Evolutionary conservation across 306 rosid species (phyloP).

Genomic region (Rosa lucieae): DNA sequence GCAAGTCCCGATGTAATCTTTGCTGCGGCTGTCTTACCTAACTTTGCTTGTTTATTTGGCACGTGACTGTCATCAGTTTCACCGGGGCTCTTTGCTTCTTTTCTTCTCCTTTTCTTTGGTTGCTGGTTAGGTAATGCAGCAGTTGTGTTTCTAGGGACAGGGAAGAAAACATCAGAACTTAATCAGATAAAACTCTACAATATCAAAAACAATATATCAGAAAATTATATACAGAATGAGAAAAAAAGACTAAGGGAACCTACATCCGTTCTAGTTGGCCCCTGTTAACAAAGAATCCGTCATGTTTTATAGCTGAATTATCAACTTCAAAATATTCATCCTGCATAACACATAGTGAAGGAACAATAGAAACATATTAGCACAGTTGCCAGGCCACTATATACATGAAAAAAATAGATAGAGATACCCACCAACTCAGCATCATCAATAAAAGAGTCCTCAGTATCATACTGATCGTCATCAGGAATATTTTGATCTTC

Average conservation of each 20-base stretch:
- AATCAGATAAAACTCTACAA: neutral
- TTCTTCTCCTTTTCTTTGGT: conserved; percentile 92
- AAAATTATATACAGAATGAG: neutral
- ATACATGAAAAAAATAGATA: conserved; percentile 13
- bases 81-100: conserved; percentile 68
- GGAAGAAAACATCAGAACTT: conserved; percentile 24
- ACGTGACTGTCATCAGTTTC: conserved; percentile 49
- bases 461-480: conserved; percentile 97
- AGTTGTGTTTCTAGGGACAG: conserved; percentile 51
- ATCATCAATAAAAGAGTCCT: conserved; percentile 97
- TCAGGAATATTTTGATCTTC: conserved; percentile 78
- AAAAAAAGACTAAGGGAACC: conserved; percentile 36
- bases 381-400: conserved; percentile 21
- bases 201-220: neutral
- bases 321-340: conserved; percentile 98
- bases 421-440: conserved; percentile 82
- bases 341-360: conserved; percentile 49
- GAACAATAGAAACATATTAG: conserved; percentile 14
- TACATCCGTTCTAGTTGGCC: conserved; percentile 90
- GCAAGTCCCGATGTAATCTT: conserved; percentile 51
- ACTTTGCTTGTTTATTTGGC: conserved; percentile 61
- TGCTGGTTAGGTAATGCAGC: conserved; percentile 74
- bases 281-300: conserved; percentile 92
- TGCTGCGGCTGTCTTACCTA: conserved; percentile 57
- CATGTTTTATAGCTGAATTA: conserved; percentile 86